Evolutionary conservation across 805 yeast species (phyloP).

Genomic region (Saccharomyces jurei): DNA sequence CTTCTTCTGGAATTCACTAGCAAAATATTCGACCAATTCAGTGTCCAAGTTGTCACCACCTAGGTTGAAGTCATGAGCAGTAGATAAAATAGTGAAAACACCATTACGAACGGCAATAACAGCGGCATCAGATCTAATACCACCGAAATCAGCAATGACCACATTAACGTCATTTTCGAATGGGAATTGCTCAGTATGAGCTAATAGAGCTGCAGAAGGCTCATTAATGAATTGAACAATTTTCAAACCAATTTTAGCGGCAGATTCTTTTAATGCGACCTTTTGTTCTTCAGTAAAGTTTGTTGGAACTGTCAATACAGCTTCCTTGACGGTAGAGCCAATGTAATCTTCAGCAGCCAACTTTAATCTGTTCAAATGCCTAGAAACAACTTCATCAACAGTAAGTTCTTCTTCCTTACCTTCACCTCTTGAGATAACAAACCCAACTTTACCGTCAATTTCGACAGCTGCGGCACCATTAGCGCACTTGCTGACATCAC

Average conservation of each 20-base stretch:
- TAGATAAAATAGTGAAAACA: slow-evolving; percentile 77
- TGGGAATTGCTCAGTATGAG: slow-evolving; percentile 54
- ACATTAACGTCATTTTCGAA: slow-evolving; percentile 25
- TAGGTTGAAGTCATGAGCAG: slow-evolving; percentile 69
- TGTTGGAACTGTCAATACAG: slow-evolving; percentile 85
- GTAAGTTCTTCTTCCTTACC: slow-evolving; percentile 47
- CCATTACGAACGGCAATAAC: slow-evolving; percentile 92
- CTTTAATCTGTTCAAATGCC: slow-evolving; percentile 77
- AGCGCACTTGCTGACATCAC: slow-evolving; percentile 62
- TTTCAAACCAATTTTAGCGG: slow-evolving; percentile 64
- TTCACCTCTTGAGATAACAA: slow-evolving; percentile 44
- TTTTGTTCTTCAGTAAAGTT: slow-evolving; percentile 73
- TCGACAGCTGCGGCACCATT: slow-evolving; percentile 36
- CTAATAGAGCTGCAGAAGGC: slow-evolving; percentile 84
- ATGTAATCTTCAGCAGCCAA: slow-evolving; percentile 88
- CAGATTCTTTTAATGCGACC: slow-evolving; percentile 49
- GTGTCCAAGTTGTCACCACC: slow-evolving; percentile 87
- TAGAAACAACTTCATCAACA: slow-evolving; percentile 69
- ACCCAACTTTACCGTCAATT: slow-evolving; percentile 58
- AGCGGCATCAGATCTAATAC: slow-evolving; percentile 91
- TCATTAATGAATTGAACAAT: slow-evolving; percentile 85
- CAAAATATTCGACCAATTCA: slow-evolving; percentile 72
- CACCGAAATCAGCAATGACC: slow-evolving; percentile 95
- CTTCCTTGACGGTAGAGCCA: slow-evolving; percentile 73
- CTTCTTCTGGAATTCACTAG: slow-evolving; percentile 91